Conservation (phyloP, 2,329 filamentous ascomycete species). For the Fonsecaea nubica region DNA sequence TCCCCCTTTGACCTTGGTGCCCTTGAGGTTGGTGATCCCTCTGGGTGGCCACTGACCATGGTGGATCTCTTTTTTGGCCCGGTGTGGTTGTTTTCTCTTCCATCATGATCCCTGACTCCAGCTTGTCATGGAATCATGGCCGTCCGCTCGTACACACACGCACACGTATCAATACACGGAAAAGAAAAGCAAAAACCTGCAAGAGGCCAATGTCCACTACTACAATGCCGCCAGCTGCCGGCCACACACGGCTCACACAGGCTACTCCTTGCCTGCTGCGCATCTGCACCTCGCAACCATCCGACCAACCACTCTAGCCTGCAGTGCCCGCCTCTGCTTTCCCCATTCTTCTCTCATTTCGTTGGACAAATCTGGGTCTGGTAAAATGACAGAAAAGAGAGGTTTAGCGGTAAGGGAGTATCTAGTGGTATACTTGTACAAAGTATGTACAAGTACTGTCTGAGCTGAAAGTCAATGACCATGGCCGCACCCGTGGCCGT, state of each 20-base stretch:
- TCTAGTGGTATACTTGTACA: neutral
- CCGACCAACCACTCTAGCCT: neutral
- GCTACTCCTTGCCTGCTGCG: slow-evolving; percentile 2
- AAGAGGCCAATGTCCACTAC: neutral
- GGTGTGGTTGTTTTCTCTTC: slow-evolving; percentile 10
- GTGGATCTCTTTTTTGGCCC: slow-evolving; percentile 19
- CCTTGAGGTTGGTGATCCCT: neutral
- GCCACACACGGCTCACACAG: slow-evolving; percentile 15
- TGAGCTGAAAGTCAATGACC: neutral
- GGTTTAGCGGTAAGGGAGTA: neutral
- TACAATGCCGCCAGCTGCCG: slow-evolving; percentile 21
- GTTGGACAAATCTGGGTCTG: neutral
- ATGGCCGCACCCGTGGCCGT: neutral
- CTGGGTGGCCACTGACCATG: neutral
- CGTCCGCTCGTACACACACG: slow-evolving; percentile 12
- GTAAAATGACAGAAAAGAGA: neutral
- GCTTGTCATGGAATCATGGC: slow-evolving; percentile 17
- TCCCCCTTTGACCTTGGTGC: slow-evolving; percentile 3
- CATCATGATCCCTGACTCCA: slow-evolving; percentile 13
- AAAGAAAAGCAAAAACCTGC: slow-evolving; percentile 1
- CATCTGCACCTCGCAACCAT: neutral
- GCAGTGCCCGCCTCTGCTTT: neutral
- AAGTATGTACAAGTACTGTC: neutral
- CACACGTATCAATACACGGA: slow-evolving; percentile 11
- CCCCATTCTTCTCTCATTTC: neutral